phyloP scores from a whole-genome alignment of 164 flowering plant species.

The Litsea cubeba region DNA sequence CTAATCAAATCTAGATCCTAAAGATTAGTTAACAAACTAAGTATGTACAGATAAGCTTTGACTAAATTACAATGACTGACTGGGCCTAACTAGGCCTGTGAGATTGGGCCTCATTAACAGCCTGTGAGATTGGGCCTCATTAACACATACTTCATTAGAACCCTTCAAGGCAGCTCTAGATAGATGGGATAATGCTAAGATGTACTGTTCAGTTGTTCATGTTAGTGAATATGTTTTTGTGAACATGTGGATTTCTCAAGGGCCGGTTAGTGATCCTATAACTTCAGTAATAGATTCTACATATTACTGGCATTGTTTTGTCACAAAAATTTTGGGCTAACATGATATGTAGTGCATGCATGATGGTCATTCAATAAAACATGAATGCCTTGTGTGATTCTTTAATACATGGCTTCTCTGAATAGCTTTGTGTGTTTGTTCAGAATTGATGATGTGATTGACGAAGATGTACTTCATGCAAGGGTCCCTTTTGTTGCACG shows the following conservation, averaged over 20 bases:
- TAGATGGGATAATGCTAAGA: background rate
- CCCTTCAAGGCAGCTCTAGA: no score
- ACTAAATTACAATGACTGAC: no score
- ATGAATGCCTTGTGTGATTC: background rate
- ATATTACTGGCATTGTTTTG: no score
- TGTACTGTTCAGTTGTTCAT: background rate
- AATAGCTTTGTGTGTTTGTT: slow-evolving; percentile 7
- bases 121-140: no score
- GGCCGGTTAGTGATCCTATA: background rate
- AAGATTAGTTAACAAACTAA: no score
- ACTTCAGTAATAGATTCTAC: background rate
- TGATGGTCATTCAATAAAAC: background rate
- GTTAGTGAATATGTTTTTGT: background rate
- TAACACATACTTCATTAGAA: no score
- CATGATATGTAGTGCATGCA: background rate
- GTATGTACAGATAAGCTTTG: no score
- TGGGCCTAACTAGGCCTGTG: no score
- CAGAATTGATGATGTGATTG: slow-evolving; percentile 89
- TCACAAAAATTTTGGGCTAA: background rate
- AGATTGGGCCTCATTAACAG: no score
- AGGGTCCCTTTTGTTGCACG: slow-evolving; percentile 96
- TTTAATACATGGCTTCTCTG: background rate
- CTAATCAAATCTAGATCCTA: no score
- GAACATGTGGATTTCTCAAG: background rate
- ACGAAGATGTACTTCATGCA: slow-evolving; percentile 94